Percentiles rank a stretch among this genome's conserved stretches.
Evolutionary conservation across 352 stramenopile species (phyloP).

Genomic region (Phytopythium sindhum): DNA sequence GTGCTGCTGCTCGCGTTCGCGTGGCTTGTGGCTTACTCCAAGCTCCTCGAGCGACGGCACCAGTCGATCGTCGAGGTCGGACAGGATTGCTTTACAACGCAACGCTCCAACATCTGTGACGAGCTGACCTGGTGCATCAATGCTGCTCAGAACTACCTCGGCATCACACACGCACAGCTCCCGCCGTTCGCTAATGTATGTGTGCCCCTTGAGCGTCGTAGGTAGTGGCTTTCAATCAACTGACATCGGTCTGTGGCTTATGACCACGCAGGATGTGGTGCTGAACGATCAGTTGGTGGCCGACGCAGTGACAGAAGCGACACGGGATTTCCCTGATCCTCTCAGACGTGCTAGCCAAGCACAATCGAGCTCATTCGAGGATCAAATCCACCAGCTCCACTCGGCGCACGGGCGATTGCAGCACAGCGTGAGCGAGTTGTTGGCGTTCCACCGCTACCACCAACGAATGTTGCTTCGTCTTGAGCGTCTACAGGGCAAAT

Average conservation of each 20-base stretch:
- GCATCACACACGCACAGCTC: conserved; percentile 15
- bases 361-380: conserved; percentile 13
- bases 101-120: background rate
- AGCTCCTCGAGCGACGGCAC: conserved; percentile 48
- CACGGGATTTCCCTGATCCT: background rate
- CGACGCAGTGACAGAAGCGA: conserved; percentile 1
- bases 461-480: conserved; percentile 37
- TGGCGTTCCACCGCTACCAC: conserved; percentile 32
- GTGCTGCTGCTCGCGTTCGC: conserved; percentile 48
- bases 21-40: conserved; percentile 48
- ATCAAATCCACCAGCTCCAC: conserved; percentile 39
- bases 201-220: background rate
- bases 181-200: conserved; percentile 39
- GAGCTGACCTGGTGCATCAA: background rate
- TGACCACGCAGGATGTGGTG: conserved; percentile 21
- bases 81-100: background rate
- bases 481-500: conserved; percentile 25
- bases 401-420: conserved; percentile 37
- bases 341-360: background rate
- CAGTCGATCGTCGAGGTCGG: conserved; percentile 35
- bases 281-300: conserved; percentile 8
- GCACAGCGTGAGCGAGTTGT: conserved; percentile 32
- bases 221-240: background rate
- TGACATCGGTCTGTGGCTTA: background rate
- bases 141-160: conserved; percentile 16